Evolutionary conservation across 192 early-diverging fungal species (phyloP), one percentile per base, ranked within the genome.

Genomic region (Ramicandelaber brevisporus): DNA sequence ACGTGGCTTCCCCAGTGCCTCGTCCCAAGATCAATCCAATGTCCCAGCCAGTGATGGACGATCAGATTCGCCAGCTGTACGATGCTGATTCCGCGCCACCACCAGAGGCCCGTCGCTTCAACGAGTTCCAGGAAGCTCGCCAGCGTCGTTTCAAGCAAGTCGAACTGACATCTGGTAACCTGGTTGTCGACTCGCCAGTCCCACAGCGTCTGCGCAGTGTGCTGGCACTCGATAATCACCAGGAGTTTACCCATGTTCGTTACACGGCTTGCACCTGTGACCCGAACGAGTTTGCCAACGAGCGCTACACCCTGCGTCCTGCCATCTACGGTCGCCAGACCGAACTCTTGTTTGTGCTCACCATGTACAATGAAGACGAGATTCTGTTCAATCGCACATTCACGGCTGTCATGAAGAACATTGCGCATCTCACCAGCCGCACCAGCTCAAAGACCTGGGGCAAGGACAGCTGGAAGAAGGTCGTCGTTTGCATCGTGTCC

Each of bases 331-430:
- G 63, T 21, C 59, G 82, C 36, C 40, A 68, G 21, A 90, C 85
- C 1, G 85, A 92, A 50, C 40, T 92, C 25, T 82, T 84, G 38
- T 76, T 86, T 34, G 83, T 92, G 31, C 63, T 92, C 34, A 89
- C 85, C 19, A 88, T 90, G 83, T 83, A 73, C 53, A 59, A 61
- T 43, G 88, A 93, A 59, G 85, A 87, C 51, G 78, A 87, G 41
- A 46, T 72, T 17, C 53, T 89, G 30, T 93, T 93, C 49, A 72
- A 65, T 43, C 70, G 83, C 39, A 78, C 88, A 1, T 84, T 87
- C 70, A 43, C 66, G 21, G 72, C 74, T 3, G 66, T 88, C 15
- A 70, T 75, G 62, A 77, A 78, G 46, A 95, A 95, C 61, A 83
- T 93, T 59, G 53, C 61, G 14, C 73, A 93, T 46, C 46, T 93